phyloP scores from a whole-genome alignment of 768 basidiomycete genomes.

The Leccinellum rugosiceps region DNA sequence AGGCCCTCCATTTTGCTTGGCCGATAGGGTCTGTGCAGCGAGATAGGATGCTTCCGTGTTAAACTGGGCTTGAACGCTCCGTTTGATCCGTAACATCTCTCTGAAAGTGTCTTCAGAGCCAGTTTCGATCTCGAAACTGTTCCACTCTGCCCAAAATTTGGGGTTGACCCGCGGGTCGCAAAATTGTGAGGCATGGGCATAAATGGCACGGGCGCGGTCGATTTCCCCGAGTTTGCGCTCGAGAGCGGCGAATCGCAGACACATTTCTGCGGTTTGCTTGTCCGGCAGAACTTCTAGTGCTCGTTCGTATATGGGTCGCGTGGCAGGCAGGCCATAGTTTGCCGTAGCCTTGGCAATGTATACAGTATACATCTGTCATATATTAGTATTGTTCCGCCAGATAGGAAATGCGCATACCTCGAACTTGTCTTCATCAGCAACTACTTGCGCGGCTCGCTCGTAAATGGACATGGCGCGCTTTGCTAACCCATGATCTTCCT shows the following conservation, averaged over 20 bases:
- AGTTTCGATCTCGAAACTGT: constrained; percentile 96
- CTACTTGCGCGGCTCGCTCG: constrained; percentile 85
- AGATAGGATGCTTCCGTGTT: constrained; percentile 95
- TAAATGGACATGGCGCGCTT: constrained; percentile 96
- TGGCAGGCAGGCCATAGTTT: constrained; percentile 95
- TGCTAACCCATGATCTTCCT: constrained; percentile 93
- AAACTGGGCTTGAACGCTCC: constrained; percentile 97
- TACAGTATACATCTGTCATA: constrained; percentile 82
- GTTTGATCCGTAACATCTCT: constrained; percentile 93
- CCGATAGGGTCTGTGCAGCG: constrained; percentile 83
- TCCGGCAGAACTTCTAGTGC: constrained; percentile 93
- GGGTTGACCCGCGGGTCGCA: constrained; percentile 92
- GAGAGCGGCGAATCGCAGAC: constrained; percentile 89
- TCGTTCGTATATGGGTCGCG: constrained; percentile 92
- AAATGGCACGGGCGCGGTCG: constrained; percentile 93
- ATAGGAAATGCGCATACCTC: constrained; percentile 54
- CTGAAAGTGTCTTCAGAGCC: constrained; percentile 98
- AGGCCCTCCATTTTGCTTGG: constrained; percentile 51
- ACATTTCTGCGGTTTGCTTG: constrained; percentile 95
- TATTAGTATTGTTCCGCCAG: constrained; percentile 2
- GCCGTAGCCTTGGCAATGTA: constrained; percentile 97
- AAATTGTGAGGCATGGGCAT: constrained; percentile 97
- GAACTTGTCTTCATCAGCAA: constrained; percentile 89
- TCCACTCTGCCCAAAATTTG: constrained; percentile 97
- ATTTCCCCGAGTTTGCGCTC: constrained; percentile 99